Evolutionary conservation across 2,329 filamentous ascomycete genomes (phyloP), one percentile per base, ranked within the genome.

Genomic region (Xylariaceae sp.): DNA sequence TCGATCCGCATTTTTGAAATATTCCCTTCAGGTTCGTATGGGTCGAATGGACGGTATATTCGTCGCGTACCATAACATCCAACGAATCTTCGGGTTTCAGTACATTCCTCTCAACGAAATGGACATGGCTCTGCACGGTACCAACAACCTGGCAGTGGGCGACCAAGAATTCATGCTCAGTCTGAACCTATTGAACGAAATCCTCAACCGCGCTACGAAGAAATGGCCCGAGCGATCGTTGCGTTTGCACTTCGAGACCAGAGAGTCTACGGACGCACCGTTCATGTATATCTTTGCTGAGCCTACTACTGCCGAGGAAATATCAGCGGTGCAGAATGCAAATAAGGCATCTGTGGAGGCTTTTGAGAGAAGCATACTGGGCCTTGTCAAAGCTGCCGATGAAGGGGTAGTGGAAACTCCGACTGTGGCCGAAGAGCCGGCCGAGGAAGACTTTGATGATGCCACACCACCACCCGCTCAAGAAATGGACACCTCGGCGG

Each of bases 11-110:
- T 92, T 99, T 73, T 76, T 99, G 53, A 99, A 99, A 68, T 99
- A 99, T 71, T 96, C 91, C 7, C 77, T 99, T 32, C 94, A 99
- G 72, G 95, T 92, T 31, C 88, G 94, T 44, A 95, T 99, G 83
- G 94, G 95, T 19, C 85, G 91, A 48, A 99, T 99, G 95, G 92
- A 99, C 68, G 94, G 94, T 51, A 96, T 97, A 48, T 99, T 97
- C 67, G 88, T 97, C 27, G 94, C 94, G 2, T 99, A 85, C 69
- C 94, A 99, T 75, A 99, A 99, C 69, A 89, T 91, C 2, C 80
- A 91, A 71, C 87, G 91, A 53, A 95, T 99, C 48, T 99, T 99
- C 68, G 94, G 94, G 4, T 99, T 99, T 71, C 94, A 99, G 71
- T 99, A 99, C 68, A 80, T 99, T 57, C 85, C 85, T 56, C 73